Evolutionary conservation across 2,329 filamentous ascomycete species (phyloP).

Genomic region (Grosmannia serpens): DNA sequence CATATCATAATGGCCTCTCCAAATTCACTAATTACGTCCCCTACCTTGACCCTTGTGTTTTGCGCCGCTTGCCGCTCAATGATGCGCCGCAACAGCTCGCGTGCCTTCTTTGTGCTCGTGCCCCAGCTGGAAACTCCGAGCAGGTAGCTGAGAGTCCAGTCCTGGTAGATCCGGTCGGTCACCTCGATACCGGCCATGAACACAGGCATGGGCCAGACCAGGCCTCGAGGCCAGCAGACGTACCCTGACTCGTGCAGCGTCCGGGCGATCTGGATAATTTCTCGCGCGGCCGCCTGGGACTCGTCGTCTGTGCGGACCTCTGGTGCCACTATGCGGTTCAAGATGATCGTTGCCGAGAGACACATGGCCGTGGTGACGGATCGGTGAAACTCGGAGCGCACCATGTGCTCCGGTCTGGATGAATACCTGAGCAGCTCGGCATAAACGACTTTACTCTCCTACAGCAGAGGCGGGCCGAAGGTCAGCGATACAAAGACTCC

Average conservation of each 20-base stretch:
- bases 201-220: slow-evolving; percentile 13
- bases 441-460: slow-evolving; percentile 5
- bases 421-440: slow-evolving; percentile 1
- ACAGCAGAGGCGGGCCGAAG: no score
- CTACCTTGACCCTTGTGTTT: not conserved
- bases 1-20: slow-evolving; percentile 3
- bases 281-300: slow-evolving; percentile 2
- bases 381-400: slow-evolving; percentile 4
- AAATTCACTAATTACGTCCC: slow-evolving; percentile 4
- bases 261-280: slow-evolving; percentile 7
- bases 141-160: slow-evolving; percentile 11
- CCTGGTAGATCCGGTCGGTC: slow-evolving; percentile 13
- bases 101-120: slow-evolving; percentile 2
- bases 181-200: slow-evolving; percentile 15
- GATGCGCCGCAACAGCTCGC: slow-evolving; percentile 5
- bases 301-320: slow-evolving; percentile 5
- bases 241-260: not conserved
- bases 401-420: not conserved
- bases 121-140: slow-evolving; percentile 7
- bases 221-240: slow-evolving; percentile 3
- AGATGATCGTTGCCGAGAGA: slow-evolving; percentile 3
- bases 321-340: slow-evolving; percentile 2
- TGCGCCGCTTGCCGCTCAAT: slow-evolving; percentile 2
- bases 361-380: slow-evolving; percentile 5
- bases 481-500: not conserved